Conservation (phyloP, 208 protist species). For the Ichthyophonus hoferi region DNA sequence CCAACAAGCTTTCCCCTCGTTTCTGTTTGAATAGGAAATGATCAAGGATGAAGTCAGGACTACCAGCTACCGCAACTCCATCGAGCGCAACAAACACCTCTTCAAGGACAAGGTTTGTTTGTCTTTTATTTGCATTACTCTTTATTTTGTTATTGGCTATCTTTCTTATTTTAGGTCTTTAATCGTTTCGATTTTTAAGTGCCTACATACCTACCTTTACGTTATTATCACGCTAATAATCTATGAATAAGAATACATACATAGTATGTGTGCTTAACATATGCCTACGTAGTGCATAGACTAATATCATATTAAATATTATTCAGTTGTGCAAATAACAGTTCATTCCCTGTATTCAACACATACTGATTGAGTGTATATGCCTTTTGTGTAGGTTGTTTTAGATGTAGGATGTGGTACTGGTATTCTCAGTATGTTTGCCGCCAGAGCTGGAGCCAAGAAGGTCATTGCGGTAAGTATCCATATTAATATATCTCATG, state of each 20-base stretch:
- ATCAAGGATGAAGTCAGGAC: slow-evolving; percentile 95
- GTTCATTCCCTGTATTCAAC: too few species aligned
- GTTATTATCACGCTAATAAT: neutral
- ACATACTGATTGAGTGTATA: too few species aligned
- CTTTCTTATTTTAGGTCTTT: neutral
- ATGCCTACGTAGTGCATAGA: too few species aligned
- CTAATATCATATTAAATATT: too few species aligned
- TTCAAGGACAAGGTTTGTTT: slow-evolving; percentile 71
- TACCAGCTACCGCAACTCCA: slow-evolving; percentile 86
- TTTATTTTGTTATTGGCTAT: neutral
- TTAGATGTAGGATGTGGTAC: slow-evolving; percentile 94
- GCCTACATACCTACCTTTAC: neutral
- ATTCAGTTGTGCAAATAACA: too few species aligned
- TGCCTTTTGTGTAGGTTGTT: slow-evolving; percentile 57
- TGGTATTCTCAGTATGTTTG: slow-evolving; percentile 93
- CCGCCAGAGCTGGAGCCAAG: slow-evolving; percentile 80
- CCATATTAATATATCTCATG: too few species aligned
- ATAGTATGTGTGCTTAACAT: neutral
- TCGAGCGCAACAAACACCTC: slow-evolving; percentile 64
- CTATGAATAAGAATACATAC: neutral
- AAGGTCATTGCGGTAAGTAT: slow-evolving; percentile 77
- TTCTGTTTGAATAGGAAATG: too few species aligned
- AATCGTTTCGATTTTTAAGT: too few species aligned
- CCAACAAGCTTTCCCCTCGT: too few species aligned
- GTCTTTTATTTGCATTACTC: neutral